These are phyloP conservation scores for Suaeda aralocaspica DNA, from an alignment of 148 eudicot species.

Conservation along the genomic window DNA sequence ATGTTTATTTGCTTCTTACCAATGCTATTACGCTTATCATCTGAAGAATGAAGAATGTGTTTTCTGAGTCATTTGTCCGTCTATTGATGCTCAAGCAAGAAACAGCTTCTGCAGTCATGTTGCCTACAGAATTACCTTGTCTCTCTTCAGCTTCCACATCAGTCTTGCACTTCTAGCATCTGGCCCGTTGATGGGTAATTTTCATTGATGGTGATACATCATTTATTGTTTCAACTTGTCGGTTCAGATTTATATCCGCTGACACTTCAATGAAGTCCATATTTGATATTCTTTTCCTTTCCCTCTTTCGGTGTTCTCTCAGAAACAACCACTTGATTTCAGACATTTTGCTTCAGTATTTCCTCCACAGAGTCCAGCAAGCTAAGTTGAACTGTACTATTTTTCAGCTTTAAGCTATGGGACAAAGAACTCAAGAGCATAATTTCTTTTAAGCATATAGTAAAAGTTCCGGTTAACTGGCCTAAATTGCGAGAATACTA, in stretches of 20 bases:
- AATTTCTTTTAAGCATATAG: constrained; percentile 73
- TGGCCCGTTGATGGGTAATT: constrained; percentile 26
- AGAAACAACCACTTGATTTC: constrained; percentile 72
- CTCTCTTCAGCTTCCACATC: constrained; percentile 21
- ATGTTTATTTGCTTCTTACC: constrained; percentile 85
- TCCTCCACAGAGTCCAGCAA: constrained; percentile 58
- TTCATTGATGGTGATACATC: constrained; percentile 22
- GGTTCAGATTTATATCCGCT: constrained; percentile 41
- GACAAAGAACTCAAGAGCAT: constrained; percentile 83
- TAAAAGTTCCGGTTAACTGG: constrained; percentile 64
- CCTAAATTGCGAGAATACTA: constrained; percentile 84
- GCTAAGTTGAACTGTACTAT: constrained; percentile 38
- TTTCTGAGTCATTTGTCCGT: too few species aligned
- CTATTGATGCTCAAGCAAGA: too few species aligned
- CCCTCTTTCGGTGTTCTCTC: constrained; percentile 66
- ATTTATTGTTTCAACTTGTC: constrained; percentile 33
- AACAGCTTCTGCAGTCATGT: constrained; percentile 65
- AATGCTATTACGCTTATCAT: too few species aligned
- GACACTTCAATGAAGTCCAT: constrained; percentile 53
- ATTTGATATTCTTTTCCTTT: constrained; percentile 36
- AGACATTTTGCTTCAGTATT: constrained; percentile 57
- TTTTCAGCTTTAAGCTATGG: constrained; percentile 43
- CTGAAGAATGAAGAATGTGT: too few species aligned
- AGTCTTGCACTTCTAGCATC: constrained; percentile 31
- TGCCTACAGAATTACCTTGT: constrained; percentile 23